A percentile compares a stretch with the other conserved stretches of the same genome.
These are phyloP conservation scores for Coemansia sp. DNA, from an alignment of 192 early-diverging fungal genomes.

Conservation along the genomic window DNA sequence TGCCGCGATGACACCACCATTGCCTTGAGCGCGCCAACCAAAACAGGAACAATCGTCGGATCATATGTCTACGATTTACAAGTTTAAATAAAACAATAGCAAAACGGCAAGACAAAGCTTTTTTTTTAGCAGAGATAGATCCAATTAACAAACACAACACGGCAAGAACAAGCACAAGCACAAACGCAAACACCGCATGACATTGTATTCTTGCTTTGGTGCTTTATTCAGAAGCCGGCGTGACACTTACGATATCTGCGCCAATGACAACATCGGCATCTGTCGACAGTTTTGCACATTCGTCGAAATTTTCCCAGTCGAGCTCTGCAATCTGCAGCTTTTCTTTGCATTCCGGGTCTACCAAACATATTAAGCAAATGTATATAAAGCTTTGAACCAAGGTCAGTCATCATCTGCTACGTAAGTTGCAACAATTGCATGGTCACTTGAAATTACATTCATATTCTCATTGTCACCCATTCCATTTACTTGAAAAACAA, in stretches of 20 bases:
- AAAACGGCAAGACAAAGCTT: too few relatives aligned
- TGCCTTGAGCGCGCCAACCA: slow-evolving; percentile 38
- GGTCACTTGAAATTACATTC: background rate
- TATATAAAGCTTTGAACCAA: too few relatives aligned
- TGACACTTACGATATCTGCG: slow-evolving; percentile 46
- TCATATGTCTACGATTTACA: slow-evolving; percentile 40
- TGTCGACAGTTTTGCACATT: slow-evolving; percentile 23
- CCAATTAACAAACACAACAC: too few relatives aligned
- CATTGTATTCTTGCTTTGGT: too few relatives aligned
- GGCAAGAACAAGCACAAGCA: too few relatives aligned
- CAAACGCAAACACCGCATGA: too few relatives aligned
- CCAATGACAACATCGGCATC: slow-evolving; percentile 49
- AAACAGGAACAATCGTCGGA: slow-evolving; percentile 38
- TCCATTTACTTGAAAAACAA: background rate
- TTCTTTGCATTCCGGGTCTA: slow-evolving; percentile 38
- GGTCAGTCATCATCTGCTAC: too few relatives aligned
- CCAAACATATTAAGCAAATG: background rate
- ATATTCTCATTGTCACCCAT: background rate
- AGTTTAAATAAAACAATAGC: slow-evolving; percentile 1
- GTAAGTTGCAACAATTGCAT: background rate
- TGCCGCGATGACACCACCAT: slow-evolving; percentile 40
- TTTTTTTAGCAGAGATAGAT: too few relatives aligned
- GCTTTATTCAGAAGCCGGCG: background rate
- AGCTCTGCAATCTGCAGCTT: slow-evolving; percentile 37
- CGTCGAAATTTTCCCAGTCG: slow-evolving; percentile 36